Base-by-base conservation (phyloP, 2,329 filamentous ascomycete species). In the Pleoardoris graminearum region DNA sequence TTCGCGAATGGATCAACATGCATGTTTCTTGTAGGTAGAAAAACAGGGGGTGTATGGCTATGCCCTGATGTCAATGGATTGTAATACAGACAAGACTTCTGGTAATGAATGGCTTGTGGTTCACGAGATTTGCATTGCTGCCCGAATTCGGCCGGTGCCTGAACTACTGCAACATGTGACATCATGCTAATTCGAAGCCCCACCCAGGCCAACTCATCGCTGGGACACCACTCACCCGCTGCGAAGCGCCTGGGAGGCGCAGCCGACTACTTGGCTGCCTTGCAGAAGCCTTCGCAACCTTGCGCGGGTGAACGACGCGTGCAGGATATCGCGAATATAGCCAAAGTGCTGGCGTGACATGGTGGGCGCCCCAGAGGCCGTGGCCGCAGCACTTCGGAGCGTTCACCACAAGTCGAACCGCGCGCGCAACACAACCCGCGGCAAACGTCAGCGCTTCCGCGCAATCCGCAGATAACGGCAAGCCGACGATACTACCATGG, bases 21-120 rank as follows among this genome's bases (percentile, higher is more conserved):
- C 58, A 65, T 65, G 50, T 47, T 60, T 57, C 53, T 53, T 58
- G 56, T 62, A 61, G 65, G 55, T 66, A 60, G 55, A 61, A 56
- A 53, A 53, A 59, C 57, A 59, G 53, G 48, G 56, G 58, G 58
- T 32, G 14, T 46, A 46, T 46, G 43, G 43, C 29, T 33, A 44
- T 36, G 53, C 57, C 54, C 49, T 48, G 36, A 57, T 52, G 55
- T 49, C 11, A 52, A 58, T 54, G 53, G 55, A 65, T 59, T 58
- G 57, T 67, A 66, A 66, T 69, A 65, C 57, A 62, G 37, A 57
- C 59, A 55, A 65, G 55, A 49, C 32, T 14, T 16, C 16, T 27
- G 32, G 16, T 33, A 37, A 12, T 30, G 10, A n/a, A 29, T 4
- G 7, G 22, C 16, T 17, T 14, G 22, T 38, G 23, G 14, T n/a